phyloP scores from a whole-genome alignment of 805 yeast genomes.

The Helenozyma baotianmanensis region DNA sequence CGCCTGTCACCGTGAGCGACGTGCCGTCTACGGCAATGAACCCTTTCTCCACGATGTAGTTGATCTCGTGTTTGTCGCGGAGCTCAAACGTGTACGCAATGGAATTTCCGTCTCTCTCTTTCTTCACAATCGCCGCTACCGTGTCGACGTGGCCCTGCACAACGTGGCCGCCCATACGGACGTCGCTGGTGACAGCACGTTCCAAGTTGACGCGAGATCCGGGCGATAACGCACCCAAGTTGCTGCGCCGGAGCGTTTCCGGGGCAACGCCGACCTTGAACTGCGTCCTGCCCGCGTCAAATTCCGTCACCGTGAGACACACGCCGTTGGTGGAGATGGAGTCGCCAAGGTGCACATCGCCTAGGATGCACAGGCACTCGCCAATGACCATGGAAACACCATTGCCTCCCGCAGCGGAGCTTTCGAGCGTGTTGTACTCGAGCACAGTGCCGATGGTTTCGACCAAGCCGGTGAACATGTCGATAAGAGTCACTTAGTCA shows the following conservation, averaged over 20 bases:
- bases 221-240: constrained; percentile 54
- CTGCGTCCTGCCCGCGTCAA: constrained; percentile 38
- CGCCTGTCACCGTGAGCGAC: constrained; percentile 80
- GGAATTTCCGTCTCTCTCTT: constrained; percentile 66
- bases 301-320: constrained; percentile 90
- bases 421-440: constrained; percentile 45
- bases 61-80: constrained; percentile 54
- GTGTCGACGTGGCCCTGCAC: constrained; percentile 99
- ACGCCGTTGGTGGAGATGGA: constrained; percentile 87
- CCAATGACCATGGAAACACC: constrained; percentile 69
- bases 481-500: neutral
- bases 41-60: constrained; percentile 91
- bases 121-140: constrained; percentile 58
- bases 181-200: constrained; percentile 82
- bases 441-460: constrained; percentile 72
- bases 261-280: constrained; percentile 93
- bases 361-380: constrained; percentile 57
- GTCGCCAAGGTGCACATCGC: constrained; percentile 89
- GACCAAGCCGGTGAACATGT: constrained; percentile 92
- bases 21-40: constrained; percentile 92
- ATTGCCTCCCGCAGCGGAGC: constrained; percentile 55
- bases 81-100: constrained; percentile 69
- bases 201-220: constrained; percentile 80
- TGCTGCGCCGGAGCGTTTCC: constrained; percentile 82
- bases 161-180: constrained; percentile 92